Evolutionary conservation across 768 basidiomycete species (phyloP).

Genomic region (Omphalotus guepiniiformis): DNA sequence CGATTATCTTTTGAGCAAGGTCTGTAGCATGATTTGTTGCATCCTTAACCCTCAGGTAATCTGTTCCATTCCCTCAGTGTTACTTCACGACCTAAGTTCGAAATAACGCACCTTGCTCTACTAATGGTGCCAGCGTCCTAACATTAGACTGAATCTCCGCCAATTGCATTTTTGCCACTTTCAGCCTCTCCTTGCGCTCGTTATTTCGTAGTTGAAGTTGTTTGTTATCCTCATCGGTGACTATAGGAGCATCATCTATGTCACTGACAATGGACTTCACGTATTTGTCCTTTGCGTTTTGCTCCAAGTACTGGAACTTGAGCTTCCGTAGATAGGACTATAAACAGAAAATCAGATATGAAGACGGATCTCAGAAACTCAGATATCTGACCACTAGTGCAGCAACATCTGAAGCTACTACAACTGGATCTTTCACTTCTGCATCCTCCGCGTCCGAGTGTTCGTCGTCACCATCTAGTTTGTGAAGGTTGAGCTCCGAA

Average conservation of each 20-base stretch:
- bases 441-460: conserved; percentile 31
- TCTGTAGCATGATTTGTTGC: conserved; percentile 50
- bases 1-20: conserved; percentile 74
- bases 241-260: conserved; percentile 74
- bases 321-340: conserved; percentile 75
- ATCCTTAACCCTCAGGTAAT: conserved; percentile 53
- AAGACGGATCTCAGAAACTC: conserved; percentile 18
- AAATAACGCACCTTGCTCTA: conserved; percentile 54
- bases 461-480: conserved; percentile 30
- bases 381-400: conserved; percentile 65
- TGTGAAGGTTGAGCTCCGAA: conserved; percentile 31
- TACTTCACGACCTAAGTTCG: background rate
- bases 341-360: background rate
- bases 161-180: conserved; percentile 58
- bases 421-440: conserved; percentile 44
- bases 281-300: conserved; percentile 88
- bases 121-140: conserved; percentile 55
- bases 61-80: conserved; percentile 39
- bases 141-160: conserved; percentile 62
- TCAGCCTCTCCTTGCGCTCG: conserved; percentile 66
- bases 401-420: conserved; percentile 55
- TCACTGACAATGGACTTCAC: conserved; percentile 84
- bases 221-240: conserved; percentile 78
- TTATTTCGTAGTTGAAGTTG: conserved; percentile 55
- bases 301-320: conserved; percentile 87